A percentile compares a stretch with the other conserved stretches of the same genome.
Conservation (phyloP, 306 rosid species). For the Gillenia trifoliata region DNA sequence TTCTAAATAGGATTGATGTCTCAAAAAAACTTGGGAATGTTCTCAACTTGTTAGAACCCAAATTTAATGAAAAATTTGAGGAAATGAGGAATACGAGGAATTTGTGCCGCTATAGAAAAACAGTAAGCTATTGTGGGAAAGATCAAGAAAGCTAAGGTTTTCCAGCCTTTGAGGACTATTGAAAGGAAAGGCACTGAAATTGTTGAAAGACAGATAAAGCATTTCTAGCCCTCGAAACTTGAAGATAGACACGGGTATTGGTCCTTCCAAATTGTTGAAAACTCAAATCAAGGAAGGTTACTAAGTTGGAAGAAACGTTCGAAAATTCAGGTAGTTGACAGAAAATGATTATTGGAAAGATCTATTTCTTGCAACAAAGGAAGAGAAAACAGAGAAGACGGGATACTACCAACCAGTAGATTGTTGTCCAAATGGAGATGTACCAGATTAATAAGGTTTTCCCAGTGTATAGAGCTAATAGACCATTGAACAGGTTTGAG, state of each 20-base stretch:
- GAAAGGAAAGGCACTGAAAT: slow-evolving; percentile 1
- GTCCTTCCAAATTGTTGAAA: slow-evolving; percentile 43
- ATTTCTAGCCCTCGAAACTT: background rate
- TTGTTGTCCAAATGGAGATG: background rate
- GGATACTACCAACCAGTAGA: slow-evolving; percentile 19
- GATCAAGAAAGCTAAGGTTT: slow-evolving; percentile 31
- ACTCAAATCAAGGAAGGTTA: slow-evolving; percentile 32
- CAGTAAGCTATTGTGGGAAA: slow-evolving; percentile 32
- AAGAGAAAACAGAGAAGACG: slow-evolving; percentile 11
- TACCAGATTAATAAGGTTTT: slow-evolving; percentile 1
- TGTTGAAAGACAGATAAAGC: slow-evolving; percentile 26
- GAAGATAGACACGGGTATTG: slow-evolving; percentile 21
- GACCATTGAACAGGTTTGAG: slow-evolving; percentile 16
- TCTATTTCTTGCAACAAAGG: slow-evolving; percentile 9
- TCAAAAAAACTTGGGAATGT: background rate
- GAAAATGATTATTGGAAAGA: slow-evolving; percentile 1
- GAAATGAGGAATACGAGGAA: background rate
- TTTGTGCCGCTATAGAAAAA: background rate
- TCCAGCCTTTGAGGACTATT: background rate
- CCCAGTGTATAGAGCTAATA: slow-evolving; percentile 7
- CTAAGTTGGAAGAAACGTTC: background rate
- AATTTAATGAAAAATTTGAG: rapidly evolving
- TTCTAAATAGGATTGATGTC: background rate
- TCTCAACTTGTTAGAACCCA: background rate
- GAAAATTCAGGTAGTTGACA: background rate